Base-by-base conservation (phyloP, 1,284 basidiomycete species). In the Heimioporus retisporus region DNA sequence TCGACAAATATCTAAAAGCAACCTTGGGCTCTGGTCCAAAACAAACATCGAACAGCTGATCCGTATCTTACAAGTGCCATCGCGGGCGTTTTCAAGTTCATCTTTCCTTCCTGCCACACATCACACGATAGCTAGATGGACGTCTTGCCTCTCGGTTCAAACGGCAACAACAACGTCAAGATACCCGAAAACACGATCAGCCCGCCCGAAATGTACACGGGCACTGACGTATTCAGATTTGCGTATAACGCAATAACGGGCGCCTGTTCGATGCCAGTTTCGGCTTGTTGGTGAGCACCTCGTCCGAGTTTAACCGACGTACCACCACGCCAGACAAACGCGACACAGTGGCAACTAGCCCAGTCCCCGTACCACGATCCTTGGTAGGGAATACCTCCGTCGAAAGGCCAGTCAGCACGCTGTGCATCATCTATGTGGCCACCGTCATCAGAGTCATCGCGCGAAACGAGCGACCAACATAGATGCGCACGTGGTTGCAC, bases 121-220 rank as follows among this genome's bases (percentile, higher is more conserved):
- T 40, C 35, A 40, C 35, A 40, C 35, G 11, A 40, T 40, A 40
- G 4, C 46, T 48, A 48, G 21, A 48, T 48, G 11, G 46, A 48
- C 46, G 46, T 8, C 46, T 48, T 48, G 46, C 46, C 93, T 61
- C 88, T 80, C 4, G 92, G 89, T 79, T 94, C 93, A 68, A 90
- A 93, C 0, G 94, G 94, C 60, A 96, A 81, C 16, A 93, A 40
- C 31, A 55, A 35, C 31, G 19, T 21, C 54, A 40, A 21, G 28
- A 55, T 21, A 21, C 54, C 91, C 3, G 91, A 86, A 28, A 85
- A 81, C 19, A 95, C 80, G 75, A 95, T 90, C 65, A 96, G 80
- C 18, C 85, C 89, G 2, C 92, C 94, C 19, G 91, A 86, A 67
- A 95, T 89, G 72, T 91, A 96, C 48, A 96, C 92, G 0, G 94